phyloP scores from a whole-genome alignment of 164 flowering plant species.

The Berberis thunbergii region DNA sequence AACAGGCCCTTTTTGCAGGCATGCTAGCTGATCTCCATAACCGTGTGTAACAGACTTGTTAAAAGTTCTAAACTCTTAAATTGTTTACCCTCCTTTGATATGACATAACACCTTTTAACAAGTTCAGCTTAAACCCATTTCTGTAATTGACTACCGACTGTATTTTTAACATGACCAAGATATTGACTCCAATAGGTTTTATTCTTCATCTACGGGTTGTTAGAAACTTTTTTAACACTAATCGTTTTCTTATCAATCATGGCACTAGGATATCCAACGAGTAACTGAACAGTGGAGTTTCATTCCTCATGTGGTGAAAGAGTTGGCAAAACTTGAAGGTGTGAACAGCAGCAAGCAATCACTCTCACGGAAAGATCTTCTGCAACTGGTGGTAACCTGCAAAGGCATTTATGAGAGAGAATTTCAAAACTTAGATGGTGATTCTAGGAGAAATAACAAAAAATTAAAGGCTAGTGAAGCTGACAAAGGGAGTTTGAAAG shows the following conservation, averaged over 20 bases:
- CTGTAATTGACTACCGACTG: no score
- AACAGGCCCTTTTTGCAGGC: no score
- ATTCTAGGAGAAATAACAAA: conserved; percentile 17
- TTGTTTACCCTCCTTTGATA: no score
- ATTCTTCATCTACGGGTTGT: not conserved
- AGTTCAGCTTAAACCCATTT: no score
- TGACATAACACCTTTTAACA: no score
- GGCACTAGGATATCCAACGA: conserved; percentile 48
- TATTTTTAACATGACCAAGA: no score
- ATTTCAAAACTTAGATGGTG: conserved; percentile 21
- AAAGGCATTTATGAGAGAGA: conserved; percentile 53
- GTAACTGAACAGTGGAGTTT: conserved; percentile 67
- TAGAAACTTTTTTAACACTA: not conserved
- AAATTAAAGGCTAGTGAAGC: conserved; percentile 11
- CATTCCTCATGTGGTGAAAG: conserved; percentile 66
- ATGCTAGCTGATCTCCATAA: no score
- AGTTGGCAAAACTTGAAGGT: conserved; percentile 42
- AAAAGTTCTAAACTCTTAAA: no score
- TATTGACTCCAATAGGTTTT: not conserved
- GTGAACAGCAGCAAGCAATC: conserved; percentile 12
- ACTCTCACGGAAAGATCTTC: conserved; percentile 44
- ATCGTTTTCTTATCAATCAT: not conserved
- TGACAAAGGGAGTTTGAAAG: conserved; percentile 8
- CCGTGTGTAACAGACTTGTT: no score
- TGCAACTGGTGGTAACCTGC: conserved; percentile 41